A percentile compares a stretch with the other conserved stretches of the same genome.
Evolutionary conservation across 108 stramenopile genomes (phyloP).

Genomic region (Nitzschia sp.): DNA sequence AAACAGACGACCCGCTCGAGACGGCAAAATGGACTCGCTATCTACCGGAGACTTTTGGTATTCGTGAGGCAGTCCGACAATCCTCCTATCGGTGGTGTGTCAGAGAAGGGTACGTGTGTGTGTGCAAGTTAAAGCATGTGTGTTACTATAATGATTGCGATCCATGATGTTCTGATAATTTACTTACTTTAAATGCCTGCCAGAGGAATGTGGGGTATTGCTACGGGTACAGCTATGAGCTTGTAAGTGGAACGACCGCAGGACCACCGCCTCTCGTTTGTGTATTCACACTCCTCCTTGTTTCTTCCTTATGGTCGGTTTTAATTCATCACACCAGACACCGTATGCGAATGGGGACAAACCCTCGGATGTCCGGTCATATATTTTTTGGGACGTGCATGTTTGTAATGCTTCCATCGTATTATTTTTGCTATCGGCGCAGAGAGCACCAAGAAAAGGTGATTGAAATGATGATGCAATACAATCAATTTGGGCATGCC

Average conservation of each 20-base stretch:
- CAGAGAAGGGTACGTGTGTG: conserved; percentile 54
- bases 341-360: conserved; percentile 74
- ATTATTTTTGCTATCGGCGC: conserved; percentile 78
- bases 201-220: conserved; percentile 77
- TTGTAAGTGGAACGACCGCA: conserved; percentile 50
- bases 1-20: conserved; percentile 23
- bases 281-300: too few relatives aligned
- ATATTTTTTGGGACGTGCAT: conserved; percentile 54
- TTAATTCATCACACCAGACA: conserved; percentile 37
- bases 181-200: conserved; percentile 5
- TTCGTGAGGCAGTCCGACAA: conserved; percentile 62
- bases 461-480: conserved; percentile 84
- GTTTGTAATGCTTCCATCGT: conserved; percentile 61
- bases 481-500: conserved; percentile 77
- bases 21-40: conserved; percentile 64
- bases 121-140: background rate
- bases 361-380: conserved; percentile 48
- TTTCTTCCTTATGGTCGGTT: too few relatives aligned
- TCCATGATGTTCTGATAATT: background rate
- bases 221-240: conserved; percentile 82
- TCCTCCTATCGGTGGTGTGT: conserved; percentile 85
- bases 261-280: too few relatives aligned
- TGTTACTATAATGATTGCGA: background rate
- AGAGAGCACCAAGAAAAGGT: conserved; percentile 72
- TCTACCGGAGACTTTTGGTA: conserved; percentile 77